These are phyloP conservation scores for Lyophyllum semitale DNA, from an alignment of 768 basidiomycete species.

Conservation along the genomic window DNA sequence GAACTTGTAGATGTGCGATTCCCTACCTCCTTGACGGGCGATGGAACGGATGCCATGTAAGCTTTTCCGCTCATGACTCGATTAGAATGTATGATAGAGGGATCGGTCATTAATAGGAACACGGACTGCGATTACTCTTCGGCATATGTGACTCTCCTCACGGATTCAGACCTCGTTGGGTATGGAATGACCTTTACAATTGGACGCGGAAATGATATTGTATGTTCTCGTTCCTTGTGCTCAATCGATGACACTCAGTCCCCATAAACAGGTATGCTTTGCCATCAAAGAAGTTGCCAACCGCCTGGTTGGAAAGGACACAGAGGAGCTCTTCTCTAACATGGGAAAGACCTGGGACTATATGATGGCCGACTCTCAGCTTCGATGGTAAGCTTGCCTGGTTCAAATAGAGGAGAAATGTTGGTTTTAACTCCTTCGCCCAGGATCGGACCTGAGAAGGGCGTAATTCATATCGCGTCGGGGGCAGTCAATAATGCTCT, in stretches of 20 bases:
- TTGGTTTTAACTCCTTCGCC: neutral
- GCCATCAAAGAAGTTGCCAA: conserved; percentile 80
- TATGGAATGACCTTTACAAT: conserved; percentile 96
- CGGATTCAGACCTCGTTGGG: conserved; percentile 77
- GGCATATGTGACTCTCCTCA: conserved; percentile 82
- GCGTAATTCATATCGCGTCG: conserved; percentile 89
- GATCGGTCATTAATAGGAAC: conserved; percentile 57
- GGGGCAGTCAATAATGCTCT: conserved; percentile 90
- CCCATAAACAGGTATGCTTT: conserved; percentile 61
- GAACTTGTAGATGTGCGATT: conserved; percentile 75
- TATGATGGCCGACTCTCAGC: conserved; percentile 85
- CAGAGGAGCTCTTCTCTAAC: conserved; percentile 79
- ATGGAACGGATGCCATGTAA: conserved; percentile 93
- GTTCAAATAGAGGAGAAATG: neutral
- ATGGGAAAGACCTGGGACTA: conserved; percentile 94
- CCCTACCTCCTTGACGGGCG: conserved; percentile 87
- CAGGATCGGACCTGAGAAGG: conserved; percentile 94
- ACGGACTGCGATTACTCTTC: conserved; percentile 95
- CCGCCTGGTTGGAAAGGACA: conserved; percentile 80
- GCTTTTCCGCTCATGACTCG: conserved; percentile 12
- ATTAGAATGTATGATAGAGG: neutral
- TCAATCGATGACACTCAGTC: neutral
- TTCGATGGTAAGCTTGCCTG: conserved; percentile 69
- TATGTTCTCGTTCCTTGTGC: conserved; percentile 27
- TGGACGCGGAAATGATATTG: conserved; percentile 94